Conservation (phyloP, 1,284 basidiomycete species). For the Moniliella sp. region DNA sequence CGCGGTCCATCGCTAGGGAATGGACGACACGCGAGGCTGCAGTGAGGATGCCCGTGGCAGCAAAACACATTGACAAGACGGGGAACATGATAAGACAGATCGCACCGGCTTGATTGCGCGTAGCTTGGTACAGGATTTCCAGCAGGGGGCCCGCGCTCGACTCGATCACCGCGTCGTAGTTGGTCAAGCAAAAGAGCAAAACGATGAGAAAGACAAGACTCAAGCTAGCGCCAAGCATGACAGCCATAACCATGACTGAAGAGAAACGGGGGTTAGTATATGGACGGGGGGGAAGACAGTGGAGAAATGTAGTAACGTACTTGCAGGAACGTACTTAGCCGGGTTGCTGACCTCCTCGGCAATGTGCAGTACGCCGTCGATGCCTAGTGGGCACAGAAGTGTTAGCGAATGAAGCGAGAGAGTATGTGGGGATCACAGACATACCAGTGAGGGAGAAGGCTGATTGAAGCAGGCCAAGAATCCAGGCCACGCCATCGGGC, state of each 20-base stretch:
- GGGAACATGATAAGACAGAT: conserved; percentile 41
- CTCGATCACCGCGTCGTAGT: conserved; percentile 41
- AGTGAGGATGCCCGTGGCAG: conserved; percentile 23
- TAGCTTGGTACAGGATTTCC: conserved; percentile 46
- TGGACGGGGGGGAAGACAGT: conserved; percentile 42
- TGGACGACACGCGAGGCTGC: conserved; percentile 50
- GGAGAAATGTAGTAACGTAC: too few species aligned
- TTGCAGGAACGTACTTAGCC: too few species aligned
- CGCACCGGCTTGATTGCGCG: conserved; percentile 44
- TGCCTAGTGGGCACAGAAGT: too few species aligned
- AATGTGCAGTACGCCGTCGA: conserved; percentile 34
- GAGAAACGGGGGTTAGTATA: conserved; percentile 44
- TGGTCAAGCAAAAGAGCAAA: conserved; percentile 48
- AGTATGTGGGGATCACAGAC: neutral
- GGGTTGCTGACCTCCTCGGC: conserved; percentile 53
- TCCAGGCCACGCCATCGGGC: conserved; percentile 37
- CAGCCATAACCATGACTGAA: conserved; percentile 43
- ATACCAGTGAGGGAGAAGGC: conserved; percentile 34
- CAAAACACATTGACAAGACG: conserved; percentile 35
- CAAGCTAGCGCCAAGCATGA: conserved; percentile 44
- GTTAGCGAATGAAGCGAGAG: neutral
- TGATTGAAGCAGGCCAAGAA: conserved; percentile 36
- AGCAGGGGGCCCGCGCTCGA: conserved; percentile 46
- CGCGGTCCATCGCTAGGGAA: conserved; percentile 50
- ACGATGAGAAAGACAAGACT: conserved; percentile 48